Base-by-base conservation (phyloP, 2,329 filamentous ascomycete species). In the Aspergillus awamori region DNA sequence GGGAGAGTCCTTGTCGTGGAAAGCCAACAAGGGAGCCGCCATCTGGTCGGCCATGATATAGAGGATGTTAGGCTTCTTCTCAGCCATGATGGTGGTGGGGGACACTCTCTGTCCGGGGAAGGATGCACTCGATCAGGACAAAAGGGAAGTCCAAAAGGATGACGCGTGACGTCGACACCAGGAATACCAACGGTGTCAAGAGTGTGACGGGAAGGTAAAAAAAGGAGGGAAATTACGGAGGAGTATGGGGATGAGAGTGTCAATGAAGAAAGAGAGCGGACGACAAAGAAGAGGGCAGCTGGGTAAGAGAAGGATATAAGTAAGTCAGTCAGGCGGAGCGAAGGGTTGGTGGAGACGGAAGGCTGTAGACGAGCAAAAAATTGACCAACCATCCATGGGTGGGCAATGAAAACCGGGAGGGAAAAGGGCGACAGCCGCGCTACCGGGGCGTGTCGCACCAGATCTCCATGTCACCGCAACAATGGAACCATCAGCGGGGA, bases 41-140 rank as follows among this genome's bases (percentile, higher is more conserved):
- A 97, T 87, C 81, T 97, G 93, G 79, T 97, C 93, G 58, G 93
- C 93, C 93, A 97, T 97, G 80, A 97, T 96, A 82, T 95, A 97
- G 51, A 93, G 83, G 68, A 94, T 91, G 77, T 93, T 93, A 63
- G 90, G 90, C 74, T 84, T 84, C 67, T 81, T 81, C 61, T 73
- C 63, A 53, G 73, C 71, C 75, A 77, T 77, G 69, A 43, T 69
- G 68, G 43, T 13, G 33, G 26, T 15, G 22, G 30, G 11, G 11
- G 30, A 36, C 30, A 52, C 26, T 11, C 26, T 26, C 33, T 53
- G 30, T 53, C 53, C 39, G 39, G 10, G 11, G 6, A 53, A 4
- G 8, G 24, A 20, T 8, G 36, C 7, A n/a, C 7, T 24, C 20
- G 26, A 7, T 26, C 15, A 28, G 2, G 45, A 15, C 8, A 20